Evolutionary conservation across 495 filamentous ascomycete species (phyloP), one percentile per base, ranked within the genome.

Genomic region (Penicillium lividum): DNA sequence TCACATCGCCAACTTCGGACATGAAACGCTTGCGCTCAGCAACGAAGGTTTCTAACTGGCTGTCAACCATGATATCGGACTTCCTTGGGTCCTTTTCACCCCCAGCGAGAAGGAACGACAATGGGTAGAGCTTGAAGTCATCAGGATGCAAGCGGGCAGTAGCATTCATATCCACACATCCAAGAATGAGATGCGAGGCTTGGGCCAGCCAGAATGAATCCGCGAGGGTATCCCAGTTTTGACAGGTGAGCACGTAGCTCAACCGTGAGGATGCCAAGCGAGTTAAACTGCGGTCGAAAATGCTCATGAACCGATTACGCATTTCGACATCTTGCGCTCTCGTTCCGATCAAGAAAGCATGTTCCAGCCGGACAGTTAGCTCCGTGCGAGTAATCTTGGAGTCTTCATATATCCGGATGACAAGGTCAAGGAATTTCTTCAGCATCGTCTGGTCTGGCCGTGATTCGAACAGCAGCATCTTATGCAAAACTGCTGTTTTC

Each of bases 191-290:
- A 68, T 98, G 93, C 15, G 89, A 88, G 13, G 94, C 94, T 70
- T 99, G 95, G 29, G 90, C 86, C 16, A 99, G 80, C 95, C 95
- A 99, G 77, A 93, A 99, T 7, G 89, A 96, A 58, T 99, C 94
- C 4, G 83, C 84, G 36, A 99, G 80, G 0, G 90, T 93, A 68
- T 97, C 95, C 95, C 95, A 99, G 63, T 97, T 97, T 69, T 99
- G 95, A n/a, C 87, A 88, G 5, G 86, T 82, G 48, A 99, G 77
- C 6, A 98, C 88, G 73, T 97, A 98, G 57, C 85, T 87, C 18
- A 98, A 76, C 43, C 95, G 84, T 45, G 87, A 88, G 66, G 88
- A 95, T 9, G 92, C 91, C 22, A 90, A 88, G 56, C 91, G 89
- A 4, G 91, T 92, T 58, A 97, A 77, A 69, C 90, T 95, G 63